These are phyloP conservation scores for Quercus bicolor DNA, from an alignment of 306 rosid genomes.

Conservation along the genomic window DNA sequence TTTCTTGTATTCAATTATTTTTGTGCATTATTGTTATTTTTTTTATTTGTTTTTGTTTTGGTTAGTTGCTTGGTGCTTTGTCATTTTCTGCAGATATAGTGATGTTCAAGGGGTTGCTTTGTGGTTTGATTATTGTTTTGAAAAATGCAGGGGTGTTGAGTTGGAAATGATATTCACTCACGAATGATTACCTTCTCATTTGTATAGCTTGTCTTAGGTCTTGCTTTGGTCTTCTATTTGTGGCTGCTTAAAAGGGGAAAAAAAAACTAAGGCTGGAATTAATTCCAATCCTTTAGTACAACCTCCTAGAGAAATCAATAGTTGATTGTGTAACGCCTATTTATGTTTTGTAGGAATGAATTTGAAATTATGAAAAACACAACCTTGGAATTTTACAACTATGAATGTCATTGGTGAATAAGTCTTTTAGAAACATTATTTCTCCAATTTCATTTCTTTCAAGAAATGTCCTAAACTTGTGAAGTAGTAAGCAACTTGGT, in stretches of 20 bases:
- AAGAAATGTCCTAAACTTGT: not conserved
- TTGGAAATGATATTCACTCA: not conserved
- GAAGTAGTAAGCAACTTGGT: not conserved
- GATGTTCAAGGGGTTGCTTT: not conserved
- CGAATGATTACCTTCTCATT: not conserved
- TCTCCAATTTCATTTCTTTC: not conserved
- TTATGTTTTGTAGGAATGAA: not conserved
- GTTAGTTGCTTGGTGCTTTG: not conserved
- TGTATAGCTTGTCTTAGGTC: not conserved
- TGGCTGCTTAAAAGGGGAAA: not conserved
- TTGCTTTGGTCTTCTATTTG: not conserved
- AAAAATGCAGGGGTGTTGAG: not conserved
- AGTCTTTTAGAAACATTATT: not conserved
- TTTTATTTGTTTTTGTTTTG: not conserved
- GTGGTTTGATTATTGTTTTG: not conserved
- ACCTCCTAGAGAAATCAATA: not conserved
- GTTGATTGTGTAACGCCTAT: not conserved
- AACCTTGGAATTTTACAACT: not conserved
- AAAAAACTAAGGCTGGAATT: not conserved
- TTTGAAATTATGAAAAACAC: not conserved
- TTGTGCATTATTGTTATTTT: not conserved
- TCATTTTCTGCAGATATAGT: not conserved
- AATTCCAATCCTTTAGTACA: not conserved
- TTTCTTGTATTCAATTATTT: constrained; percentile 5
- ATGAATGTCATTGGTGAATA: not conserved